phyloP scores from a whole-genome alignment of 306 rosid genomes.

The Clitoria ternatea region DNA sequence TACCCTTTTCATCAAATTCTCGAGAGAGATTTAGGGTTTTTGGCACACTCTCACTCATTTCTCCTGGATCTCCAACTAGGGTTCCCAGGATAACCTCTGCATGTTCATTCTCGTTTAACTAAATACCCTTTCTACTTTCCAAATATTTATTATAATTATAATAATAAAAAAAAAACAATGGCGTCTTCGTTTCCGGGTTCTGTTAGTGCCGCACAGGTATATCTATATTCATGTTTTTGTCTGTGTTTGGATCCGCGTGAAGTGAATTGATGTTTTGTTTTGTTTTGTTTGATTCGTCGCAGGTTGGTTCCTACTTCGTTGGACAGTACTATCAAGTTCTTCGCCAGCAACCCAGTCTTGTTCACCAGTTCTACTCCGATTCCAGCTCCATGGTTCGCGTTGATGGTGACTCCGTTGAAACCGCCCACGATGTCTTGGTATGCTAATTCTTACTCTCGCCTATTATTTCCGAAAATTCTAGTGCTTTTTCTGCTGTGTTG shows the following conservation, averaged over 20 bases:
- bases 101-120: constrained; percentile 3
- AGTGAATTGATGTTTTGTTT: not conserved
- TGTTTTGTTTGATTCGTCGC: not conserved
- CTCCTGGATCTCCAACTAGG: constrained; percentile 39
- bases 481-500: not conserved
- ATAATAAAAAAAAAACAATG: too few species aligned
- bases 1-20: too few species aligned
- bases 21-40: constrained; percentile 38
- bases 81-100: constrained; percentile 3
- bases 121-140: not conserved
- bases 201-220: constrained; percentile 68
- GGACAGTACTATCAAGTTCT: constrained; percentile 82
- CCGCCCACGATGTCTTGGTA: constrained; percentile 63
- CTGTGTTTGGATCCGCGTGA: not conserved
- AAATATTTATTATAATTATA: too few species aligned
- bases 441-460: constrained; percentile 15
- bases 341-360: constrained; percentile 67
- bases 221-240: not conserved
- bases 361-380: constrained; percentile 80
- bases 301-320: constrained; percentile 95
- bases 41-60: not conserved
- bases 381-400: constrained; percentile 63
- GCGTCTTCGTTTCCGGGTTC: constrained; percentile 48
- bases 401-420: constrained; percentile 53
- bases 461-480: not conserved